These are phyloP conservation scores for Aphanomyces stellatus DNA, from an alignment of 352 stramenopile species.

Conservation along the genomic window DNA sequence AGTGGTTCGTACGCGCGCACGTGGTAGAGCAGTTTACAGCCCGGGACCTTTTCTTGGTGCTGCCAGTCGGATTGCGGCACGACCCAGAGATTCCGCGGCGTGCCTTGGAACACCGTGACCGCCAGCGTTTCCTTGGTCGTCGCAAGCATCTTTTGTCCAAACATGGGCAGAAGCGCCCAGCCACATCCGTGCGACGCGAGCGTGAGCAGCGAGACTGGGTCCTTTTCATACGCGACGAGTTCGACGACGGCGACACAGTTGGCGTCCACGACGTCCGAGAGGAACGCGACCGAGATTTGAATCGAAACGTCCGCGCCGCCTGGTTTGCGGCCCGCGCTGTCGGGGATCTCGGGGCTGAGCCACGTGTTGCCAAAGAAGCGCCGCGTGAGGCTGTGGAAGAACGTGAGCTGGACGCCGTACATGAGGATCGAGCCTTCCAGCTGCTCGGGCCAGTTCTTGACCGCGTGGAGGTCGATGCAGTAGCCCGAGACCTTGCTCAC, in stretches of 20 bases:
- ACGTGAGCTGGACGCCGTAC: constrained; percentile 73
- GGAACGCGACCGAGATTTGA: constrained; percentile 77
- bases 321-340: constrained; percentile 19
- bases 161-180: constrained; percentile 89
- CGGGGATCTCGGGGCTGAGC: constrained; percentile 55
- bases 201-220: constrained; percentile 62
- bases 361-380: constrained; percentile 92
- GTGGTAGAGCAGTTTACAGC: constrained; percentile 62
- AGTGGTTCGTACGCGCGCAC: constrained; percentile 50
- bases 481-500: constrained; percentile 41
- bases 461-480: constrained; percentile 54
- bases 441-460: constrained; percentile 53
- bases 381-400: constrained; percentile 80
- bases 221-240: constrained; percentile 86
- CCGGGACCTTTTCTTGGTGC: constrained; percentile 38
- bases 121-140: constrained; percentile 21
- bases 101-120: constrained; percentile 61
- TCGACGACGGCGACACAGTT: constrained; percentile 90
- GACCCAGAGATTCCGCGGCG: constrained; percentile 61
- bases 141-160: constrained; percentile 29
- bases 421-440: constrained; percentile 48
- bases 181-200: constrained; percentile 78
- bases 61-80: constrained; percentile 43
- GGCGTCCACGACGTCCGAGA: constrained; percentile 77
- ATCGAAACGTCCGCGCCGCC: constrained; percentile 37